These are phyloP conservation scores for Copromyces sp. DNA, from an alignment of 495 filamentous ascomycete genomes.

Conservation along the genomic window DNA sequence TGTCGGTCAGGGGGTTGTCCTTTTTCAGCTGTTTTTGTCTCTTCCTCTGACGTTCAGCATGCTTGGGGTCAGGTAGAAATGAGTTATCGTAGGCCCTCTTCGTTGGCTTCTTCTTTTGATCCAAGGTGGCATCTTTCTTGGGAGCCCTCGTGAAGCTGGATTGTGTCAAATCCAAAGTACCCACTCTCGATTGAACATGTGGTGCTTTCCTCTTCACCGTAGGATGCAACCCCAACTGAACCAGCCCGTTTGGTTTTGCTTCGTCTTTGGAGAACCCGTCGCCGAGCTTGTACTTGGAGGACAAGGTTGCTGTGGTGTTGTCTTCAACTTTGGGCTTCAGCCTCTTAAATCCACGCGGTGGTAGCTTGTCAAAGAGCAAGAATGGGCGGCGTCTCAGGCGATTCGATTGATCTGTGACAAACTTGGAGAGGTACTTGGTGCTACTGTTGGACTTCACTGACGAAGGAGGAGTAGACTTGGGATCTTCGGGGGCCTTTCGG, in stretches of 20 bases:
- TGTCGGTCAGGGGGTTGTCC: neutral
- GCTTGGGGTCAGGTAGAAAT: neutral
- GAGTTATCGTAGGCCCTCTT: constrained; percentile 8
- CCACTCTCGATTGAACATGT: neutral
- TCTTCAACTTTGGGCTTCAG: neutral
- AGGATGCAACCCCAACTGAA: neutral
- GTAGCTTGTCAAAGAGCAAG: constrained; percentile 13
- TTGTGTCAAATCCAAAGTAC: constrained; percentile 13
- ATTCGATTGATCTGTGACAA: neutral
- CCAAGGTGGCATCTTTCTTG: neutral
- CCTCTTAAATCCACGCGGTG: constrained; percentile 11
- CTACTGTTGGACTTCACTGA: neutral
- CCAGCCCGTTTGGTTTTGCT: constrained; percentile 11
- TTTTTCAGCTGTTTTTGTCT: neutral
- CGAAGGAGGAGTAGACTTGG: neutral
- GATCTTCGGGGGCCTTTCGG: neutral
- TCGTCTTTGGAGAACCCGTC: constrained; percentile 19
- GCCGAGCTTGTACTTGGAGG: constrained; percentile 2
- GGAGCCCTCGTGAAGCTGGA: neutral
- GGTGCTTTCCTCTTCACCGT: constrained; percentile 3
- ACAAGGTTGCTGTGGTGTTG: neutral
- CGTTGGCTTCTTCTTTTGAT: neutral
- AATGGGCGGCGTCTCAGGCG: constrained; percentile 10
- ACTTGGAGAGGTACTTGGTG: neutral
- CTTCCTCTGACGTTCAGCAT: neutral